phyloP scores from a whole-genome alignment of 805 yeast genomes.

The Spencermartinsiella europaea region DNA sequence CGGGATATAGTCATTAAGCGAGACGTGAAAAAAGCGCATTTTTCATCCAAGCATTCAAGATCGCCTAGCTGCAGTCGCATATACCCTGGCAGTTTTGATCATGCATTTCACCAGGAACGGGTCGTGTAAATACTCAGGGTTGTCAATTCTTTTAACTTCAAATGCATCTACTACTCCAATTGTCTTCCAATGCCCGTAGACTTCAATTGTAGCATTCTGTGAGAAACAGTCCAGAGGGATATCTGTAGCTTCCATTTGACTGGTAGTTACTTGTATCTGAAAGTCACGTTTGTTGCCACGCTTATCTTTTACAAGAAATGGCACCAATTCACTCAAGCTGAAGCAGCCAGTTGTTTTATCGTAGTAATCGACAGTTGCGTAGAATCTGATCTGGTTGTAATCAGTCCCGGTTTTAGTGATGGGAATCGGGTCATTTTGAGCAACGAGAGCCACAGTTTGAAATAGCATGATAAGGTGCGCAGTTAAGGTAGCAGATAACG shows the following conservation, averaged over 20 bases:
- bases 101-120: background rate
- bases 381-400: slow-evolving; percentile 1
- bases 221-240: background rate
- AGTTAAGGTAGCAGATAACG: too few relatives aligned
- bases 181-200: slow-evolving; percentile 3
- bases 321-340: background rate
- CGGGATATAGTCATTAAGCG: background rate
- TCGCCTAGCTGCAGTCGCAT: background rate
- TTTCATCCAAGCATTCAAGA: background rate
- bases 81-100: background rate
- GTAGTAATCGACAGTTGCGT: slow-evolving; percentile 1
- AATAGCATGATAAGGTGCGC: too few relatives aligned
- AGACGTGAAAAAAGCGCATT: too few relatives aligned
- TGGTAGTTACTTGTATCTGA: background rate
- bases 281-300: background rate
- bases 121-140: background rate
- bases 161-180: background rate
- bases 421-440: background rate
- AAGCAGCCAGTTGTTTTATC: background rate
- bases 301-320: background rate
- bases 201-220: slow-evolving; percentile 1
- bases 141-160: background rate
- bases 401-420: background rate
- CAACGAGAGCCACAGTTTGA: background rate
- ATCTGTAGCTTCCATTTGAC: background rate